Conservation (phyloP, 352 stramenopile genomes). For the Pythium aphanidermatum region DNA sequence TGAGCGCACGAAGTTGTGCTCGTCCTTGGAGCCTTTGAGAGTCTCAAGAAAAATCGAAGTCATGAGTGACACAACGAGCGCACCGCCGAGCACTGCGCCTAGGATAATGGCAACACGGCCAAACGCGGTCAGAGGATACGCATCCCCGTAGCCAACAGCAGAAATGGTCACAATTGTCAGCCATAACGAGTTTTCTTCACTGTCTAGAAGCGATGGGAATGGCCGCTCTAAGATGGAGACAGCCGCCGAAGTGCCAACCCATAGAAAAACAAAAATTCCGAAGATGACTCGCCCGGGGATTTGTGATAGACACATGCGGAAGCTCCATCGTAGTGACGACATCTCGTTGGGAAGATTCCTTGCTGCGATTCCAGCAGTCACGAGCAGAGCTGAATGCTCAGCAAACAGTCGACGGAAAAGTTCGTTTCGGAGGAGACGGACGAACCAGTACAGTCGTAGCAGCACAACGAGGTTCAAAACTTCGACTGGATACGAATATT, state of each 20-base stretch:
- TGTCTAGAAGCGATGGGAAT: conserved; percentile 47
- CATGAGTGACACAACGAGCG: conserved; percentile 52
- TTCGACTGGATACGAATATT: conserved; percentile 52
- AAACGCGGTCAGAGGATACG: conserved; percentile 41
- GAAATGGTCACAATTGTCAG: conserved; percentile 61
- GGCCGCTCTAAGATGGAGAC: conserved; percentile 58
- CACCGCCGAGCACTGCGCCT: conserved; percentile 43
- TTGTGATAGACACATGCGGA: conserved; percentile 42
- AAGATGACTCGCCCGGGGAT: conserved; percentile 31
- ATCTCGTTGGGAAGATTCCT: conserved; percentile 22
- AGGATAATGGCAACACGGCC: conserved; percentile 40
- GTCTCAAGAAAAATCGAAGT: conserved; percentile 55
- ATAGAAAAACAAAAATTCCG: conserved; percentile 39
- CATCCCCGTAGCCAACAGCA: conserved; percentile 51
- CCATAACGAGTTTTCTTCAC: conserved; percentile 55
- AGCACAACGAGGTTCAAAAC: conserved; percentile 58
- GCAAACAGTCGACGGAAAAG: conserved; percentile 31
- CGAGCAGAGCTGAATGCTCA: conserved; percentile 17
- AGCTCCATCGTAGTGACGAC: conserved; percentile 51
- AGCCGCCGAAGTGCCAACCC: conserved; percentile 35
- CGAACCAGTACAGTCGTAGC: conserved; percentile 53
- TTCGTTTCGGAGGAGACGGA: conserved; percentile 43
- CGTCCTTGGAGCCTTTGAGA: conserved; percentile 51
- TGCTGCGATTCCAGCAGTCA: conserved; percentile 20
- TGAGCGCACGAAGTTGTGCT: conserved; percentile 37